Percentiles rank a stretch among this genome's conserved stretches.
phyloP scores from a whole-genome alignment of 2,329 filamentous ascomycete genomes.

The Taxawa tesnikishii region DNA sequence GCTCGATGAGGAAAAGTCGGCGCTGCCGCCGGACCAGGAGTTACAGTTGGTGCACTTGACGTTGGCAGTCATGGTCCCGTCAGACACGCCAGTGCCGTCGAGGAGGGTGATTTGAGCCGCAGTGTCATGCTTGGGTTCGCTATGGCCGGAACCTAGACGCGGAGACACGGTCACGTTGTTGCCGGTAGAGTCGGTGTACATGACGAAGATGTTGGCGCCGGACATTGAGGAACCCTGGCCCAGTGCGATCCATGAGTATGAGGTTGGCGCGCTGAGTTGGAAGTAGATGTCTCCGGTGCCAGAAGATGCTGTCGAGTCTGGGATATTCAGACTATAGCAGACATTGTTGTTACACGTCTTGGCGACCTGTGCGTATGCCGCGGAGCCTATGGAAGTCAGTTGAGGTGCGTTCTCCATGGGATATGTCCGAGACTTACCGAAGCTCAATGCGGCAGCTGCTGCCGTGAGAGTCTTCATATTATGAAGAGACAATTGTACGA shows the following conservation, averaged over 20 bases:
- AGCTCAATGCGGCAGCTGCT: neutral
- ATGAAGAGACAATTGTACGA: too few relatives aligned
- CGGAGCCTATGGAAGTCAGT: neutral
- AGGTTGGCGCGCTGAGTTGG: slow-evolving; percentile 41
- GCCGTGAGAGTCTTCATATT: slow-evolving; percentile 2
- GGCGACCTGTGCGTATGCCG: neutral
- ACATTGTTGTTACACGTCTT: slow-evolving; percentile 15
- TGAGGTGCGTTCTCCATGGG: neutral
- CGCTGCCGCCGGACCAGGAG: slow-evolving; percentile 38
- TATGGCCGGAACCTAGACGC: slow-evolving; percentile 31
- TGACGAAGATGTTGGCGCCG: slow-evolving; percentile 45
- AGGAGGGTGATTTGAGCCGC: slow-evolving; percentile 35
- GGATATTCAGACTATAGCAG: slow-evolving; percentile 43
- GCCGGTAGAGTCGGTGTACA: slow-evolving; percentile 40
- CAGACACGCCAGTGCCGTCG: slow-evolving; percentile 39
- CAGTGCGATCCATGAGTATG: slow-evolving; percentile 41
- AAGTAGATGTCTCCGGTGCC: slow-evolving; percentile 45
- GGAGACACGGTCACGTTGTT: slow-evolving; percentile 47
- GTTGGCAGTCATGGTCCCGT: slow-evolving; percentile 44
- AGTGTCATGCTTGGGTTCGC: slow-evolving; percentile 28
- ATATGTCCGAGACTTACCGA: slow-evolving; percentile 2
- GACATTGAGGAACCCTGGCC: slow-evolving; percentile 44
- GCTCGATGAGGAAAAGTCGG: slow-evolving; percentile 32
- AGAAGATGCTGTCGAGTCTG: slow-evolving; percentile 36
- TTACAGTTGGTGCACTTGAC: slow-evolving; percentile 42